A percentile compares a stretch with the other conserved stretches of the same genome.
phyloP scores from a whole-genome alignment of 176 grass and related monocot species.

The Miscanthus lutarioriparius region DNA sequence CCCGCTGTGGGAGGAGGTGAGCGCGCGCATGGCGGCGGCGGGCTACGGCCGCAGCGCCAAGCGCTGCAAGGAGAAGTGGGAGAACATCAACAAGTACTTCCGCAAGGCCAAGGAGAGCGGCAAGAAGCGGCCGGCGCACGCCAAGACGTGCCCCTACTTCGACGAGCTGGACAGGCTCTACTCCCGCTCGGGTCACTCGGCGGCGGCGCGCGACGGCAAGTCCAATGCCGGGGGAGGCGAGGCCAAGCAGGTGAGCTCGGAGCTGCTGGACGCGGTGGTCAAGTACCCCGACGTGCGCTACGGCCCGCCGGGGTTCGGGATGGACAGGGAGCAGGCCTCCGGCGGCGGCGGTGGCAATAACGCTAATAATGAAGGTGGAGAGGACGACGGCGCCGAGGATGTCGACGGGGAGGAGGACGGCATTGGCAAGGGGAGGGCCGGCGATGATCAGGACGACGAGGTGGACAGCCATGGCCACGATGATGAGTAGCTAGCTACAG shows the following conservation, averaged over 20 bases:
- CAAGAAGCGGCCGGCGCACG: constrained; percentile 69
- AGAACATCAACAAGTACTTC: constrained; percentile 99
- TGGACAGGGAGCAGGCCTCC: constrained; percentile 18
- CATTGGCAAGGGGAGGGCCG: background rate
- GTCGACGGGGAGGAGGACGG: constrained; percentile 5
- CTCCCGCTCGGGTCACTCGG: constrained; percentile 39
- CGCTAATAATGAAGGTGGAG: background rate
- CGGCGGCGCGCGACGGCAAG: background rate
- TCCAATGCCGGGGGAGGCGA: background rate
- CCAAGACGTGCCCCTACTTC: constrained; percentile 94
- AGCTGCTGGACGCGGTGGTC: constrained; percentile 79
- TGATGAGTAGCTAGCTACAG: constrained; percentile 20
- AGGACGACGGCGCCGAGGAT: too few species aligned
- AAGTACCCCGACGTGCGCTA: constrained; percentile 57
- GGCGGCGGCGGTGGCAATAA: background rate
- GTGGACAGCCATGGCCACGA: constrained; percentile 54
- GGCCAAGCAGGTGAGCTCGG: constrained; percentile 41
- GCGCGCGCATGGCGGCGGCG: constrained; percentile 67
- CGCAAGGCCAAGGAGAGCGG: constrained; percentile 85
- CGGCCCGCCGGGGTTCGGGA: constrained; percentile 35
- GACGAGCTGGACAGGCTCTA: constrained; percentile 80
- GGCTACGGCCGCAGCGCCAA: constrained; percentile 75
- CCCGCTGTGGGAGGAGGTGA: constrained; percentile 96
- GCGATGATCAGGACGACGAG: constrained; percentile 40
- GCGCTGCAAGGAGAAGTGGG: constrained; percentile 99